Base-by-base conservation (phyloP, 2,329 filamentous ascomycete species). In the Fusarium scirpi region DNA sequence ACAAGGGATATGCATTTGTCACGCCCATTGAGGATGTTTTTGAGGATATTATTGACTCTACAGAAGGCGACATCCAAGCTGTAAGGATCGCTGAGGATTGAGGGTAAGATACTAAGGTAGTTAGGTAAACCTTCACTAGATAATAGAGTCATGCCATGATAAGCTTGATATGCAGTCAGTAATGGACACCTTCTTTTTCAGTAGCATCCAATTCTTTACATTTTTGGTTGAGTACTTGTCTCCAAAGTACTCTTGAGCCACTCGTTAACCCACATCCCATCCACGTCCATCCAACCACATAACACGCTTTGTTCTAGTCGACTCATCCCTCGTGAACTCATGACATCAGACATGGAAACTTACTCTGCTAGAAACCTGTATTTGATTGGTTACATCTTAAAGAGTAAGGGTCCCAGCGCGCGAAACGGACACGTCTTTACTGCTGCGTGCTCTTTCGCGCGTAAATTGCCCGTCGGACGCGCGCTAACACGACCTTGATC, bases 401-500 rank as follows among this genome's bases (percentile, higher is more conserved):
- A 69, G 44, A 60, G 40, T 51, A 54, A 40, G 62, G 56, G 53
- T 49, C 29, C 32, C 4, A 8, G 18, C 27, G 60, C 74, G 65
- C 74, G 74, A 75, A 73, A 71, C 22, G 59, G 48, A 69, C 72
- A 67, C 71, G 71, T 34, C 32, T 13, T 46, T 10, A 11, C 41
- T 61, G 12, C 44, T 61, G 72, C 74, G 70, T 66, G 67, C 59
- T 45, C 61, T 61, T 59, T 55, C 58, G 72, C 74, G 74, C 74
- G 74, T 76, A 76, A 76, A 76, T 76, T 68, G 69, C 66, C 60
- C 62, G 59, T 69, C 66, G 48, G 70, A 68, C 62, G 62, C 70
- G 68, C 68, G 68, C 64, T 44, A 25, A 70, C 63, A 65, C 59
- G 48, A 38, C 22, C 20, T 47, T 53, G 34, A 58, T 43, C 55